Percentiles rank a stretch among this genome's conserved stretches.
These are phyloP conservation scores for Pestalotiopsis sp. DNA, from an alignment of 2,329 filamentous ascomycete species.

Conservation along the genomic window DNA sequence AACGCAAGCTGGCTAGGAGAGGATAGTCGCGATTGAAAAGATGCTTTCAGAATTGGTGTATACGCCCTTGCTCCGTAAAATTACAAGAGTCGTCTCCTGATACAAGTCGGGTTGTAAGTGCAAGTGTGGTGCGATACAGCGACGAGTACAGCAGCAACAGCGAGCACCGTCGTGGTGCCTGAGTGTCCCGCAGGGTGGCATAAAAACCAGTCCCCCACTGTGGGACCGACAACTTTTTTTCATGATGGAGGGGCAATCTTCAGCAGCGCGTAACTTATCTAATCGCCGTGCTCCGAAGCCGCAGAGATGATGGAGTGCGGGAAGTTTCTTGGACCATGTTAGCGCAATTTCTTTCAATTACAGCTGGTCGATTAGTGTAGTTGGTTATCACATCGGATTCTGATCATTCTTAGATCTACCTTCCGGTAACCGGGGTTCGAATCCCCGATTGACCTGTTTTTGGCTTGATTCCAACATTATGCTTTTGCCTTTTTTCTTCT, in stretches of 20 bases:
- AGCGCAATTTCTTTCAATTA: neutral
- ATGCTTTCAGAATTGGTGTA: neutral
- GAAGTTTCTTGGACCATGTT: neutral
- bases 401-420: neutral
- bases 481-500: neutral
- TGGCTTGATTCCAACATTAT: neutral
- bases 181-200: neutral
- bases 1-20: neutral
- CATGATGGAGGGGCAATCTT: constrained; percentile 4
- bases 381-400: constrained; percentile 16
- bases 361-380: constrained; percentile 13
- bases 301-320: neutral
- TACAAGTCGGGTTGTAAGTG: neutral
- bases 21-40: neutral
- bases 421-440: constrained; percentile 16
- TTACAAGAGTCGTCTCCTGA: neutral
- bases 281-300: neutral
- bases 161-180: neutral
- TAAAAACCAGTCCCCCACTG: constrained; percentile 6
- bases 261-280: neutral
- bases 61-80: neutral
- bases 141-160: neutral
- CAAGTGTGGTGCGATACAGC: neutral
- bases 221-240: constrained; percentile 10
- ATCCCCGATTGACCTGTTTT: constrained; percentile 13